Evolutionary conservation across 345 rosid genomes (phyloP).

Genomic region (Aquilaria sinensis): DNA sequence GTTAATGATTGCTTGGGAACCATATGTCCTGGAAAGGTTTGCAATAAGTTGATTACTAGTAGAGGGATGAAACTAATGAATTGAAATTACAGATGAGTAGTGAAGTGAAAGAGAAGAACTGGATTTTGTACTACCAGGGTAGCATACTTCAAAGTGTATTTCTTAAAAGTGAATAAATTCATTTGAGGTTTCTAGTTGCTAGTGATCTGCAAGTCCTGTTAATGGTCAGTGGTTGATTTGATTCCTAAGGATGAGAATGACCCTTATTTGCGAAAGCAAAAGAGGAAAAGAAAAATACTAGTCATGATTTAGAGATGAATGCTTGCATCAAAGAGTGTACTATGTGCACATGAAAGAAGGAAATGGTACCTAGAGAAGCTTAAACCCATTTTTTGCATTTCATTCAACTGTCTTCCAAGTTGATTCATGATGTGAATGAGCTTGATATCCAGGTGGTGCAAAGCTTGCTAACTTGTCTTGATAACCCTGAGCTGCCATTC

Average conservation of each 20-base stretch:
- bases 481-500: constrained; percentile 95
- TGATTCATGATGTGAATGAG: constrained; percentile 2
- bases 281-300: background rate
- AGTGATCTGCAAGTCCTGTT: too few species aligned
- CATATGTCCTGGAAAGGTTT: background rate
- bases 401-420: constrained; percentile 9
- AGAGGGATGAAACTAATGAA: too few species aligned
- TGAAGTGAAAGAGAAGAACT: too few species aligned
- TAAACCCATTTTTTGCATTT: background rate
- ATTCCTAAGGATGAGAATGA: too few species aligned
- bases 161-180: too few species aligned
- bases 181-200: too few species aligned
- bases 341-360: background rate
- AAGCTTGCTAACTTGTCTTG: constrained; percentile 83
- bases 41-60: background rate
- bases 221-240: too few species aligned
- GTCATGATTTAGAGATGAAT: background rate
- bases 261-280: background rate
- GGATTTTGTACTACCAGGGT: too few species aligned
- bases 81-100: too few species aligned
- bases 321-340: background rate
- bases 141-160: too few species aligned
- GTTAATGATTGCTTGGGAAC: background rate
- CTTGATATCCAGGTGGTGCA: constrained; percentile 70
- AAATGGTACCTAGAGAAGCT: background rate